Percentiles rank a stretch among this genome's conserved stretches.
These are phyloP conservation scores for Emydomyces testavorans DNA, from an alignment of 2,329 filamentous ascomycete species.

Conservation along the genomic window DNA sequence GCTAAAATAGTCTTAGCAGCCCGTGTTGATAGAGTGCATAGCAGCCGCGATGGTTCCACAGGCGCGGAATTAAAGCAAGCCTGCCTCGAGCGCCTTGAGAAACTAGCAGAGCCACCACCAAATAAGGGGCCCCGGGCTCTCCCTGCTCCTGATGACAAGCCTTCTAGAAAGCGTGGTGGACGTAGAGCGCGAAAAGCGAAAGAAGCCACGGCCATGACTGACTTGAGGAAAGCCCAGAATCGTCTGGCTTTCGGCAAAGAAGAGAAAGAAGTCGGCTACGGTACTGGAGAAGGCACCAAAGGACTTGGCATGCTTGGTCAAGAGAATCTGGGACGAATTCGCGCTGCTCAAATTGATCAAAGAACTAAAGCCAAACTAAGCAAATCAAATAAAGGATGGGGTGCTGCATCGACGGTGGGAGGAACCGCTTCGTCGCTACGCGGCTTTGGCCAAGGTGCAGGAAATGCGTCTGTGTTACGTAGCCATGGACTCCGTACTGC, in stretches of 20 bases:
- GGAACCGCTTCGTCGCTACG: conserved; percentile 68
- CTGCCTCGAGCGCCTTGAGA: conserved; percentile 77
- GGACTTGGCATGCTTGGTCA: conserved; percentile 94
- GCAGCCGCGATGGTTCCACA: conserved; percentile 65
- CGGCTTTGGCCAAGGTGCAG: conserved; percentile 56
- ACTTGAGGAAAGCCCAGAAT: conserved; percentile 91
- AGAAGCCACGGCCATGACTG: conserved; percentile 93
- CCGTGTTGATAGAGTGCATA: conserved; percentile 76
- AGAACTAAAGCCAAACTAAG: conserved; percentile 85
- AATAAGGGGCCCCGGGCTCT: conserved; percentile 81
- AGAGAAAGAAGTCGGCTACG: conserved; percentile 86
- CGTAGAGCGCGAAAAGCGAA: conserved; percentile 85
- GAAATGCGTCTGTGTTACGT: conserved; percentile 57
- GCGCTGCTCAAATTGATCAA: conserved; percentile 79
- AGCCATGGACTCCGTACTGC: conserved; percentile 69
- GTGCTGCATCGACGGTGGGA: conserved; percentile 48
- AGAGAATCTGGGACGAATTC: conserved; percentile 75
- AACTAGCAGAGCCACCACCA: conserved; percentile 79
- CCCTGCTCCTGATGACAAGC: conserved; percentile 90
- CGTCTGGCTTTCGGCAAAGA: conserved; percentile 92
- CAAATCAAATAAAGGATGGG: conserved; percentile 95
- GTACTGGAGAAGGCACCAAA: conserved; percentile 68
- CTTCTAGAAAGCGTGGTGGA: conserved; percentile 81
- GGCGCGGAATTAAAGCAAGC: conserved; percentile 73
- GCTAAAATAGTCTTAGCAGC: conserved; percentile 91